Evolutionary conservation across 257 asterid genomes (phyloP).

Genomic region (Penstemon eatonii): DNA sequence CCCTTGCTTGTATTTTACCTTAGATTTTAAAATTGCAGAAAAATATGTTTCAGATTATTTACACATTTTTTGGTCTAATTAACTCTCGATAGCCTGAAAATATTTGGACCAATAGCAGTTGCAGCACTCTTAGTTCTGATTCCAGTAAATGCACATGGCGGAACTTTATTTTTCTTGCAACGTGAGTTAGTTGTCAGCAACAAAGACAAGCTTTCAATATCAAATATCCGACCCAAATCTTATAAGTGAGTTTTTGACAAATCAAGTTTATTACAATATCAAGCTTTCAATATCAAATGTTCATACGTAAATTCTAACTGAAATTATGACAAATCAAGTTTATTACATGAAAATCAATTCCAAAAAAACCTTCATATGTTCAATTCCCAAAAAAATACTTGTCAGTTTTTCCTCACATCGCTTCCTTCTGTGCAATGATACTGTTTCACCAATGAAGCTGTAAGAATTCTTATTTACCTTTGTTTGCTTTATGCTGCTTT

Average conservation of each 20-base stretch:
- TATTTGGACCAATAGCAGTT: constrained; percentile 78
- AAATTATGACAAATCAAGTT: too few species aligned
- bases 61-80: constrained; percentile 18
- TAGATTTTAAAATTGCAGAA: neutral
- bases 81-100: constrained; percentile 59
- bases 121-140: constrained; percentile 76
- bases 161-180: constrained; percentile 64
- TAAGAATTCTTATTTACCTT: too few species aligned
- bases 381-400: too few species aligned
- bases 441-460: too few species aligned
- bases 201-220: constrained; percentile 94
- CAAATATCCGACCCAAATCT: constrained; percentile 74
- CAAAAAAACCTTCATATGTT: too few species aligned
- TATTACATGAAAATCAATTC: too few species aligned
- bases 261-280: too few species aligned
- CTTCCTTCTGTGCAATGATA: too few species aligned
- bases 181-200: constrained; percentile 84
- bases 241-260: constrained; percentile 11
- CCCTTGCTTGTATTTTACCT: neutral
- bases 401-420: too few species aligned
- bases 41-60: neutral
- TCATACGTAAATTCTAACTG: too few species aligned
- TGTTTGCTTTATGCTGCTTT: too few species aligned
- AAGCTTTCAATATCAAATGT: too few species aligned
- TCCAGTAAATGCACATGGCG: constrained; percentile 83